Conservation (phyloP, 2,329 filamentous ascomycete genomes). For the Septoria linicola region DNA sequence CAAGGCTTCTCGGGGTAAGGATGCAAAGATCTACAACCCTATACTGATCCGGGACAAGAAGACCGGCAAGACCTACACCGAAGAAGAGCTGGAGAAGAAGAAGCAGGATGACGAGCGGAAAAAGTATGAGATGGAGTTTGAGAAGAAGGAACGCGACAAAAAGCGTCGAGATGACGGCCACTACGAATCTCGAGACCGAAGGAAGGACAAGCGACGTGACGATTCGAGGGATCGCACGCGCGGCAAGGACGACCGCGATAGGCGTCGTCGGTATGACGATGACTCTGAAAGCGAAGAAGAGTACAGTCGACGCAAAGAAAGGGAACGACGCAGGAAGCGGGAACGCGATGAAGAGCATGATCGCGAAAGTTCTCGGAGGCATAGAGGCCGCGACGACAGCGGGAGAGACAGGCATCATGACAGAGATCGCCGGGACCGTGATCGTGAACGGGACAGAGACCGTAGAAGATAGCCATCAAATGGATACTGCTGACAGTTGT, state of each 20-base stretch:
- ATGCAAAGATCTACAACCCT: conserved; percentile 61
- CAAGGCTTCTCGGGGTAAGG: conserved; percentile 57
- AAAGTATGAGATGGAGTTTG: conserved; percentile 46
- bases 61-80: conserved; percentile 62
- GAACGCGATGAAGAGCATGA: conserved; percentile 21
- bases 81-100: conserved; percentile 57
- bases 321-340: conserved; percentile 28
- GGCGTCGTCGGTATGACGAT: conserved; percentile 24
- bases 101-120: conserved; percentile 49
- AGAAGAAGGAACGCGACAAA: conserved; percentile 40
- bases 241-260: conserved; percentile 21
- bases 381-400: conserved; percentile 26
- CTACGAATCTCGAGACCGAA: conserved; percentile 19
- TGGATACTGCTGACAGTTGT: conserved; percentile 17
- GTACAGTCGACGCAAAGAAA: conserved; percentile 32
- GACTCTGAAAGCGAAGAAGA: conserved; percentile 31
- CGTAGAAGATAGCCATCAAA: conserved; percentile 22
- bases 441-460: conserved; percentile 20
- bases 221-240: conserved; percentile 13
- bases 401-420: conserved; percentile 28
- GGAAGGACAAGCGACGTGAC: conserved; percentile 21
- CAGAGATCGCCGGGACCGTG: conserved; percentile 21
- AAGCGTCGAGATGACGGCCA: conserved; percentile 21
- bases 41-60: conserved; percentile 60
- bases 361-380: conserved; percentile 23